These are phyloP conservation scores for Xylaria scruposa DNA, from an alignment of 495 filamentous ascomycete species.

Conservation along the genomic window DNA sequence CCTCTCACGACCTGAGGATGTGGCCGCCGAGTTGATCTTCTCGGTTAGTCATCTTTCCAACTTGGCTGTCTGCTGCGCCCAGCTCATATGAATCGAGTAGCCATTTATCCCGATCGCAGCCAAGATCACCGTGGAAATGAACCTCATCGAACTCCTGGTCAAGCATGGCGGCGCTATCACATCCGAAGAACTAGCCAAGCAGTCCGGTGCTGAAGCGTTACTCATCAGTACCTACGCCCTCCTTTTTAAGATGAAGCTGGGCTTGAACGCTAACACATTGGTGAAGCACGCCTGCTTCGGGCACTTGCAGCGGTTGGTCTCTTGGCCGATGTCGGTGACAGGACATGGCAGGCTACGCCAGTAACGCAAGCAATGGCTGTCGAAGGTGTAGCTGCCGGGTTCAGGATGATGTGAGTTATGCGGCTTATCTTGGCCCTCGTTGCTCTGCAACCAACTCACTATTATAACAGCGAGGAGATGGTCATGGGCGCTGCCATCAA, in stretches of 20 bases:
- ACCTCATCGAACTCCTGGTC: conserved; percentile 31
- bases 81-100: conserved; percentile 7
- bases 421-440: neutral
- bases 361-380: conserved; percentile 13
- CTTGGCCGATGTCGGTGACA: conserved; percentile 18
- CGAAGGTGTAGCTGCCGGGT: conserved; percentile 20
- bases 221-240: conserved; percentile 26
- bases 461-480: conserved; percentile 21
- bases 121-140: conserved; percentile 34
- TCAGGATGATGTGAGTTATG: conserved; percentile 13
- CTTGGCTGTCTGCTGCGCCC: neutral
- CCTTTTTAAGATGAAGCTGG: neutral
- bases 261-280: conserved; percentile 1
- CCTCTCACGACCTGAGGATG: conserved; percentile 10
- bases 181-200: conserved; percentile 27
- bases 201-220: conserved; percentile 27
- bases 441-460: neutral
- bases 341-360: conserved; percentile 19
- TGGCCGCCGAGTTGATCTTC: conserved; percentile 21
- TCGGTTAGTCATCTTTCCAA: neutral
- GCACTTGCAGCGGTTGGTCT: conserved; percentile 8
- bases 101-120: conserved; percentile 31
- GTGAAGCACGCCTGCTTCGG: conserved; percentile 11
- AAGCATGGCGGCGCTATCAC: conserved; percentile 24
- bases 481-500: conserved; percentile 22